Percentiles rank a stretch among this genome's conserved stretches.
phyloP scores from a whole-genome alignment of 2,329 filamentous ascomycete genomes.

The Trichoderma sp. region DNA sequence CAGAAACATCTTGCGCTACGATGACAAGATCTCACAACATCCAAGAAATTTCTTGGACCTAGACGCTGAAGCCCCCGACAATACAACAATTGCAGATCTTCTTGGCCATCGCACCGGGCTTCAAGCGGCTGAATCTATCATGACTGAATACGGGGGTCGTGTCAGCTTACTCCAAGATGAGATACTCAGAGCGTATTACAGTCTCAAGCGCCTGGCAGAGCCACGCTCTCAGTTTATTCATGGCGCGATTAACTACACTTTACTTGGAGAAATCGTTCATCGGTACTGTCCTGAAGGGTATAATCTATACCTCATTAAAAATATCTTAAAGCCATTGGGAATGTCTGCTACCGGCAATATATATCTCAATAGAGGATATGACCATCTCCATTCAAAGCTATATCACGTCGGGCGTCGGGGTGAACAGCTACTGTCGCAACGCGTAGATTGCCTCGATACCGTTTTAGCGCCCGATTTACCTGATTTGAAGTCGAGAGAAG shows the following conservation, averaged over 20 bases:
- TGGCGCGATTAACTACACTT: neutral
- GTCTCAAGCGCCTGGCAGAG: neutral
- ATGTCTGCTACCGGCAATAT: neutral
- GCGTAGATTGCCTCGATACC: too few relatives aligned
- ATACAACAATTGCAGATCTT: slow-evolving; percentile 2
- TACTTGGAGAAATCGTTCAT: neutral
- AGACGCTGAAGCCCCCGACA: neutral
- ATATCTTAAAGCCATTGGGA: neutral
- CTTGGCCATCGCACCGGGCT: slow-evolving; percentile 12
- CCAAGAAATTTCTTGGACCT: neutral
- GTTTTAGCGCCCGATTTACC: too few relatives aligned
- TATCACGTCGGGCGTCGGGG: too few relatives aligned
- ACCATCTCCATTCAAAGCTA: too few relatives aligned
- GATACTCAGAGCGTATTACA: neutral
- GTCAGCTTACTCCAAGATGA: neutral
- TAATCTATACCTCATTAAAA: neutral
- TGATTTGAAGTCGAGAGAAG: too few relatives aligned
- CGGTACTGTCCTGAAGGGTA: neutral
- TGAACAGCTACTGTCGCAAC: too few relatives aligned
- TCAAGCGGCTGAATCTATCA: neutral
- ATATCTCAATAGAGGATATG: too few relatives aligned
- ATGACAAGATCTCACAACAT: neutral
- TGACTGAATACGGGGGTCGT: neutral
- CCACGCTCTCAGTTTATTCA: neutral
- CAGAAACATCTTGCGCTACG: neutral